phyloP scores from a whole-genome alignment of 2,329 filamentous ascomycete species.

The Botrytis galanthina region DNA sequence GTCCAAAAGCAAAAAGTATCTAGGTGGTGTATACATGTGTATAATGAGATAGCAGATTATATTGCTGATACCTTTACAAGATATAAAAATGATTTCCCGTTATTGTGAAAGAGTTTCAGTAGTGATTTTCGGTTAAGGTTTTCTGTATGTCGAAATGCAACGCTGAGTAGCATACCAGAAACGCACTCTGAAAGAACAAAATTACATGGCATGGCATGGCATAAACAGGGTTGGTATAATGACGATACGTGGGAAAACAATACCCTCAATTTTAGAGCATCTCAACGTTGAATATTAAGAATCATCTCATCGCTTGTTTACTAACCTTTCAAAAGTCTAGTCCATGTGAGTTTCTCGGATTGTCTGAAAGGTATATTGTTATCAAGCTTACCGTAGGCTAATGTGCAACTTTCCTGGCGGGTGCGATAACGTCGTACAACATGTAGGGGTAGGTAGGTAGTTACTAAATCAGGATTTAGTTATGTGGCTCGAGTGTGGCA shows the following conservation, averaged over 20 bases:
- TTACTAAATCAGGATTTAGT: neutral
- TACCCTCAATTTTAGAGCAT: too few relatives aligned
- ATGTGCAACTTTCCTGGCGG: neutral
- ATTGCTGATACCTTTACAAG: slow-evolving; percentile 10
- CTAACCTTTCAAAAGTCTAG: neutral
- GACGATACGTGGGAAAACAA: too few relatives aligned
- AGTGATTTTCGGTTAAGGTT: neutral
- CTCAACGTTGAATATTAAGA: too few relatives aligned
- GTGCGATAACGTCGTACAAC: neutral
- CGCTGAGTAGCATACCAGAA: too few relatives aligned
- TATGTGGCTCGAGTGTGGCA: neutral
- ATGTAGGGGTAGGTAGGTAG: neutral
- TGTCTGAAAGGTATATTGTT: neutral
- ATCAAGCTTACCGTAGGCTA: neutral
- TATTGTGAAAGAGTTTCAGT: neutral
- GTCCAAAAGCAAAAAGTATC: slow-evolving; percentile 14
- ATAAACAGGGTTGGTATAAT: too few relatives aligned
- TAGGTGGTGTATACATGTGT: slow-evolving; percentile 5
- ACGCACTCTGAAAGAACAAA: too few relatives aligned
- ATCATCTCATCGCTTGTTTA: too few relatives aligned
- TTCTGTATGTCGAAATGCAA: neutral
- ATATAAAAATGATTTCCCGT: neutral
- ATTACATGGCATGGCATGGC: too few relatives aligned
- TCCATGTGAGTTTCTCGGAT: neutral
- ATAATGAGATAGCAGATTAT: slow-evolving; percentile 6